Evolutionary conservation across 2,329 filamentous ascomycete genomes (phyloP).

Genomic region (Colletotrichum sp.): DNA sequence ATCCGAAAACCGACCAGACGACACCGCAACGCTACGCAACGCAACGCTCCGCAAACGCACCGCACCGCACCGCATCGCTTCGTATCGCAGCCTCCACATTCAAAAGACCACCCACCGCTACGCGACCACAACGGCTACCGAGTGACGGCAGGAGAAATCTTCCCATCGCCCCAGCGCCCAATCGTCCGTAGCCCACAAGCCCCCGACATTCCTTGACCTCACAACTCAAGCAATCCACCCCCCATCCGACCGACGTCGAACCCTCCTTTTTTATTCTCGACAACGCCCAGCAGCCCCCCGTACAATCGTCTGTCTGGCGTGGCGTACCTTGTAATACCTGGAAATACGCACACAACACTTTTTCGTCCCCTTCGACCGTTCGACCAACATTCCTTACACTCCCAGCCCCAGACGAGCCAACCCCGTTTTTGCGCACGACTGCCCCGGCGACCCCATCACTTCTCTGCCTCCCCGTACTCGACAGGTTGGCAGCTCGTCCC

Average conservation of each 20-base stretch:
- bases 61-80: not conserved
- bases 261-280: slow-evolving; percentile 19
- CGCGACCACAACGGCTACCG: slow-evolving; percentile 19
- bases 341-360: slow-evolving; percentile 12
- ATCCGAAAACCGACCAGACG: slow-evolving; percentile 7
- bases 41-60: not conserved
- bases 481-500: not conserved
- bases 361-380: slow-evolving; percentile 3
- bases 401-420: not conserved
- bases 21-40: not conserved
- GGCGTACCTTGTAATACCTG: slow-evolving; percentile 24
- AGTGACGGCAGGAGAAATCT: slow-evolving; percentile 21
- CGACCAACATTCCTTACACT: slow-evolving; percentile 19
- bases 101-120: slow-evolving; percentile 15
- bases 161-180: slow-evolving; percentile 12
- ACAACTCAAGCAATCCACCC: not conserved
- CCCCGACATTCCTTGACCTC: slow-evolving; percentile 26
- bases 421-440: slow-evolving; percentile 4
- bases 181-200: slow-evolving; percentile 16
- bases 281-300: slow-evolving; percentile 5
- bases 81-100: slow-evolving; percentile 20
- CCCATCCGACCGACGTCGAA: slow-evolving; percentile 16
- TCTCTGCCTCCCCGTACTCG: not conserved
- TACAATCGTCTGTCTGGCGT: slow-evolving; percentile 9
- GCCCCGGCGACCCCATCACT: not conserved